Base-by-base conservation (phyloP, 2,329 filamentous ascomycete genomes). In the Pseudonectria buxi region DNA sequence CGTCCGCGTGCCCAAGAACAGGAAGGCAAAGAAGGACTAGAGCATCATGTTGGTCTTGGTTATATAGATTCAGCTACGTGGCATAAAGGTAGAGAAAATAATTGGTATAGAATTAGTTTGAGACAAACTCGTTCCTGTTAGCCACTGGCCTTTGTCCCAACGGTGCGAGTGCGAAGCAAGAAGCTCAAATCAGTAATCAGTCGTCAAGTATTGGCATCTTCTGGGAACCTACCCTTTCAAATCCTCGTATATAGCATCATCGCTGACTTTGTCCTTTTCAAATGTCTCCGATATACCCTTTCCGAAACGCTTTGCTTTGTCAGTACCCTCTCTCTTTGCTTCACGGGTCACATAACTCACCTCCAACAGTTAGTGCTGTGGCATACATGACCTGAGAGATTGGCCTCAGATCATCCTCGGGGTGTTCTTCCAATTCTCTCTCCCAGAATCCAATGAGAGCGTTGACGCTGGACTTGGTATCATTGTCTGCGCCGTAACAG, bases 361-460 rank as follows among this genome's bases (percentile, higher is more conserved):
- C 69, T 45, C 73, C 73, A 4, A 72, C 69, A 32, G 73, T 63
- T 44, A 77, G 45, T 24, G 72, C 72, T 4, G 72, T 61, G 11
- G 73, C 69, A 56, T 74, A 76, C 73, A 78, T 78, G 26, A 71
- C 71, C 14, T 63, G 53, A 4, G 71, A 75, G 27, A 78, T 78
- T 0, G 73, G 72, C 29, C 61, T 56, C 43, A 77, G 46, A 30
- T 72, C 69, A 14, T 56, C 55, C 3, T 54, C 49, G 2, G 41
- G 43, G 13, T 50, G 43, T 4, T 62, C 50, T 11, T 63, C 56
- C 2, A 62, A 52, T 14, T 57, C 44, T 12, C 46, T 45, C 14
- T 58, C 51, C 63, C 61, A 64, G 24, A 61, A 60, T 10, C 49
- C 37, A 9, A 65, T 27, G 13, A 65, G 35, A 1, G 32, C 45